Base-by-base conservation (phyloP, 768 basidiomycete genomes). In the Rickenella mellea region DNA sequence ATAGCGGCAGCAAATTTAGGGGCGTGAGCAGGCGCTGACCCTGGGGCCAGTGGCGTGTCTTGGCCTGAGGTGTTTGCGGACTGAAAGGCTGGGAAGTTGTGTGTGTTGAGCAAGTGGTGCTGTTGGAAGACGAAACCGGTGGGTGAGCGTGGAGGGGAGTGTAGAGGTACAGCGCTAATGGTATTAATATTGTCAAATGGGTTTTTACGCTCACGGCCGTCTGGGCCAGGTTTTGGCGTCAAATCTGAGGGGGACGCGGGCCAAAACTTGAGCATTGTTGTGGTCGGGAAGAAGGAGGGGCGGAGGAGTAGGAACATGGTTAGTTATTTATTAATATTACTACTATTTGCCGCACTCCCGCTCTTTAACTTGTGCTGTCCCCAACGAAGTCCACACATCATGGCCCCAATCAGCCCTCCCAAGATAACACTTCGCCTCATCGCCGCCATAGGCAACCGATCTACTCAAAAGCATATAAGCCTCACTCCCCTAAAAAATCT, bases 261-360 rank as follows among this genome's bases (percentile, higher is more conserved):
- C 85, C 85, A 83, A 47, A 85, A 65, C 55, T 76, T 80, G 50
- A 86, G 67, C 78, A 85, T 83, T 42, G 60, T 56, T 48, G 55
- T 58, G 20, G 21, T 39, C 41, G 20, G 40, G 46, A 20, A 3
- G 33, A 36, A 2, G 33, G 5, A 40, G 40, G 39, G 17, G 10
- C 8, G 21, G 41, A 42, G 11, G 39, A 28, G 39, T 19, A 25
- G 39, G 22, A 40, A 5, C 6, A 39, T 22, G 20, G 17, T 22
- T n/a, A 39, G 5, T 15, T 15, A 24, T n/a, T 10, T 37, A 37
- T n/a, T 15, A 17, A 40, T 36, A 36, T 36, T 17, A n/a, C n/a
- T n/a, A n/a, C n/a, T n/a, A n/a, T n/a, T n/a, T n/a, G n/a, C n/a
- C n/a, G n/a, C n/a, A n/a, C n/a, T n/a, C n/a, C n/a, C n/a, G n/a